A percentile compares a stretch with the other conserved stretches of the same genome.
These are phyloP conservation scores for Gracilaria vermiculophylla DNA, from an alignment of 23 red algal species.

Conservation along the genomic window DNA sequence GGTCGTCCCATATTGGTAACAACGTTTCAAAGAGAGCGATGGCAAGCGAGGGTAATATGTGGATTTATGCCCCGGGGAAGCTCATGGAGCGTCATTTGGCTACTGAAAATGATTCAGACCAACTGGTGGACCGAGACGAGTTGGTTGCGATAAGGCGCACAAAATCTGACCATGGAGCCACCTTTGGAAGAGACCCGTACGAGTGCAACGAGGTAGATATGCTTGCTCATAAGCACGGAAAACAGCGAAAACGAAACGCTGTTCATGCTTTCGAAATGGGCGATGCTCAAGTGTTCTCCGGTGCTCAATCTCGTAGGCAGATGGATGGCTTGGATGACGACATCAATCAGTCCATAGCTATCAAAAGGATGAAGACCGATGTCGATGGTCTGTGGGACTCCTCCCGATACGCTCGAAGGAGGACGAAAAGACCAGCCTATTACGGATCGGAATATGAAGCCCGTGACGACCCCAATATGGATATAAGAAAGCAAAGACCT, in stretches of 20 bases:
- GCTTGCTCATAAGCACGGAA: constrained; percentile 1
- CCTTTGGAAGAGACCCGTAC: background rate
- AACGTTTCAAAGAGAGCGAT: background rate
- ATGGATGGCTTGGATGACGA: background rate
- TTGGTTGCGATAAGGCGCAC: background rate
- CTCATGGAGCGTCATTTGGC: background rate
- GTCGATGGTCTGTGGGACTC: constrained; percentile 5
- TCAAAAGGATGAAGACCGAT: constrained; percentile 12
- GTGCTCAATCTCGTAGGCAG: background rate
- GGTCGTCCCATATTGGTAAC: background rate
- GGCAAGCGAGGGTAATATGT: background rate
- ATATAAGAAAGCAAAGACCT: background rate
- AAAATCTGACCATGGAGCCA: background rate
- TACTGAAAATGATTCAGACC: background rate
- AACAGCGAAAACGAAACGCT: background rate
- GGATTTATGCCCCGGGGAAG: background rate
- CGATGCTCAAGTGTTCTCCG: background rate
- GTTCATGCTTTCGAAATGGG: constrained; percentile 20
- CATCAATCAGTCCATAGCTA: background rate
- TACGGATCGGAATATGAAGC: constrained; percentile 10
- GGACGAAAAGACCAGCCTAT: background rate
- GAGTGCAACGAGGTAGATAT: background rate
- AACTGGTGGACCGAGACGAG: background rate
- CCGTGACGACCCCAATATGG: background rate
- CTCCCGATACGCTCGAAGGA: background rate